Base-by-base conservation (phyloP, 1,284 basidiomycete genomes). In the Marasmius fiardii region DNA sequence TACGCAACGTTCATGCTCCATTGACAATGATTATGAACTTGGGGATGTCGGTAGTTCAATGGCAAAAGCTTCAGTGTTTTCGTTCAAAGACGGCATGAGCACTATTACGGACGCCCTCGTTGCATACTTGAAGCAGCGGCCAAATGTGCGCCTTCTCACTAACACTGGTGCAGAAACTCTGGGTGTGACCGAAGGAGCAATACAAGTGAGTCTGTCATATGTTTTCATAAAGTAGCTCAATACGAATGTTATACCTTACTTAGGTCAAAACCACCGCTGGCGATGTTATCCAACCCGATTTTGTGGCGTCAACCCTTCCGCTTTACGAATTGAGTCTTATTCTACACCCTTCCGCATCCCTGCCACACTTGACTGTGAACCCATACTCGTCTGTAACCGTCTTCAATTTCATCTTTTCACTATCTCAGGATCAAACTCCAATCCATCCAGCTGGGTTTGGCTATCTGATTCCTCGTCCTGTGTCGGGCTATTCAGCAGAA, bases 391-490 rank as follows among this genome's bases (percentile, higher is more conserved):
- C 86, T 47, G 85, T 94, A 59, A 78, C 82, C 39, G 82, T 93
- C 50, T 68, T 91, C 63, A 90, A 92, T 72, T 71, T 94, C 64
- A 74, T 93, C 67, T 85, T 95, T 77, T 77, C 82, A 31, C 67
- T 72, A 4, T 73, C 79, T 21, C 77, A 45, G 37, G 39, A 10
- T 8, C 26, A 80, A 5, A 65, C 69, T 23, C 67, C 65, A 35
- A 76, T 91, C 31, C 88, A 93, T 64, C 92, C 92, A 0, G 75
- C 81, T 12, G 96, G 95, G 0, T 98, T 98, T 69, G 96, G 96
- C 1, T 98, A 96, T 73, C 86, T 99, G 61, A 82, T 97, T 53
- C 94, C 95, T 0, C 88, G 95, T 6, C 83, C 89, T 0, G 61
- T 51, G 55, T 73, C 64, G 31, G 86, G 70, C 12, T 83, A 83